phyloP scores from a whole-genome alignment of 441 rosid species.

The Mallotus japonicus region DNA sequence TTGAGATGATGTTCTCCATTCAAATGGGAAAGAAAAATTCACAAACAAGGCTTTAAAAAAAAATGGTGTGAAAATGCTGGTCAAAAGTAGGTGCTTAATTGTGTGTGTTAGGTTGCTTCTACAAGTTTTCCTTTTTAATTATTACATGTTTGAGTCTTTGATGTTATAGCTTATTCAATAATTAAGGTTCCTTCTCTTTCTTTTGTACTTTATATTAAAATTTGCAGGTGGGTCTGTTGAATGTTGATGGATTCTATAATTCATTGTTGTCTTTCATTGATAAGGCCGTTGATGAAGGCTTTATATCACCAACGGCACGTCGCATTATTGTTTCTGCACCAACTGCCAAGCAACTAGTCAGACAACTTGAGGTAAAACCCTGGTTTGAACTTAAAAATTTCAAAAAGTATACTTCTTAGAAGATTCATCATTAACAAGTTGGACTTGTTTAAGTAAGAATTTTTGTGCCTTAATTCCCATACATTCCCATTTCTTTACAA shows the following conservation, averaged over 20 bases:
- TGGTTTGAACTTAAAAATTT: neutral
- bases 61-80: neutral
- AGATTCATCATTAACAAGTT: neutral
- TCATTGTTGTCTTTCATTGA: slow-evolving; percentile 79
- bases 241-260: slow-evolving; percentile 92
- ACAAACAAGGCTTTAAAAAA: neutral
- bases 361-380: slow-evolving; percentile 68
- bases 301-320: slow-evolving; percentile 75
- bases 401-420: neutral
- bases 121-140: neutral
- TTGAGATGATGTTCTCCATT: slow-evolving; percentile 19
- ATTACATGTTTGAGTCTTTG: too few species aligned
- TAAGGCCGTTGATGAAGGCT: slow-evolving; percentile 95
- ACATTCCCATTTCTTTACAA: neutral
- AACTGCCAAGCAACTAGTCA: slow-evolving; percentile 73
- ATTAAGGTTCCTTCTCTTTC: too few species aligned
- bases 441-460: neutral
- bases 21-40: slow-evolving; percentile 27
- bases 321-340: slow-evolving; percentile 87
- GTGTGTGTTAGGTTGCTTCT: too few species aligned
- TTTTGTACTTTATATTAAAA: too few species aligned
- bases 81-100: slow-evolving; percentile 20
- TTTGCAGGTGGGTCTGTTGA: slow-evolving; percentile 87
- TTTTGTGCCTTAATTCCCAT: neutral
- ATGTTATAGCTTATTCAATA: too few species aligned